These are phyloP conservation scores for Amaranthus hypochondriacus DNA, from an alignment of 148 eudicot species.

Conservation along the genomic window DNA sequence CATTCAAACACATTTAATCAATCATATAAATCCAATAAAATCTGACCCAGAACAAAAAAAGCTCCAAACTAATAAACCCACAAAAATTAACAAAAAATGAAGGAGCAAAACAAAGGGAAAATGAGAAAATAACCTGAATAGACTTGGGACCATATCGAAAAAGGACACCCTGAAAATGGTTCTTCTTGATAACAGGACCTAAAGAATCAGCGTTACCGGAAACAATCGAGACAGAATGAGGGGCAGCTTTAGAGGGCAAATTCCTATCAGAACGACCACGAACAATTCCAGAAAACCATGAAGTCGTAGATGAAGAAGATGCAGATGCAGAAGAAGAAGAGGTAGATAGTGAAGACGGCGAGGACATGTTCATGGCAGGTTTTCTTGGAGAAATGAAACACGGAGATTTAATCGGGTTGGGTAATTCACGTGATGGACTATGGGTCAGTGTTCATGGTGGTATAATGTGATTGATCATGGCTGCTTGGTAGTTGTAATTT, in stretches of 20 bases:
- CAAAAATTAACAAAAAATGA: background rate
- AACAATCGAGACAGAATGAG: constrained; percentile 58
- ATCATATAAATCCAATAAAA: background rate
- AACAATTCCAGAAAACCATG: constrained; percentile 36
- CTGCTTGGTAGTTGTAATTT: too few relatives aligned
- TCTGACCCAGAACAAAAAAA: background rate
- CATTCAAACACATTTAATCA: background rate
- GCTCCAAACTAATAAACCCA: background rate
- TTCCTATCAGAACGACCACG: constrained; percentile 30
- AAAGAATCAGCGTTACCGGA: constrained; percentile 44
- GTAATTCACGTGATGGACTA: too few relatives aligned
- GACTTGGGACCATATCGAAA: constrained; percentile 86
- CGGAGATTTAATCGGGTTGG: background rate
- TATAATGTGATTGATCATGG: too few relatives aligned
- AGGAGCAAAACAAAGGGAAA: background rate
- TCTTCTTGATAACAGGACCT: constrained; percentile 58
- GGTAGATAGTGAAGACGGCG: constrained; percentile 17
- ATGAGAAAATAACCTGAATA: constrained; percentile 46
- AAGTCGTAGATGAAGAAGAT: constrained; percentile 7
- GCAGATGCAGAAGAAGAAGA: constrained; percentile 13
- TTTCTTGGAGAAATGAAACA: background rate
- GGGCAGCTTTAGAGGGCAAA: constrained; percentile 12
- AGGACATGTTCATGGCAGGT: constrained; percentile 26
- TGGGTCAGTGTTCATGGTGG: too few relatives aligned
- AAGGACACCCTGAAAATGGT: constrained; percentile 79